Evolutionary conservation across 2,329 filamentous ascomycete genomes (phyloP), one percentile per base, ranked within the genome.

Genomic region (Arthrobotrys musiformis): DNA sequence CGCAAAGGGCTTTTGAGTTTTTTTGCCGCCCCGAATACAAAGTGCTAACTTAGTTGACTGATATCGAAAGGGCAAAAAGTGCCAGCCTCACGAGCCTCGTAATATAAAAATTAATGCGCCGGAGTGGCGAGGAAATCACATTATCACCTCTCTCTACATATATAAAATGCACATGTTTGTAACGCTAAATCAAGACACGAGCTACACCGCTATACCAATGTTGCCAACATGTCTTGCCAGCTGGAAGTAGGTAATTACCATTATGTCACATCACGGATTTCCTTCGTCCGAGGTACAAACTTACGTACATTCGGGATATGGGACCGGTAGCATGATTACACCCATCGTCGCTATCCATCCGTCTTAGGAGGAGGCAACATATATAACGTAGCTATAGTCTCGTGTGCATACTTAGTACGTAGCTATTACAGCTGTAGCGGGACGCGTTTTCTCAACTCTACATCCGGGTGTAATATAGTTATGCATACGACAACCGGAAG

Each of bases 61-160:
- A n/a, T 40, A 19, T 42, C 17, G 17, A 4, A 33, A 17, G 19
- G 35, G 8, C 7, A 19, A 26, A 19, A 24, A 37, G n/a, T n/a
- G n/a, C n/a, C n/a, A n/a, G 42, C 44, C 19, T 48, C 44, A n/a
- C n/a, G 44, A 26, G 30, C 30, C 54, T 58, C 30, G 54, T 40
- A 58, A 24, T 40, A 58, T 37, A 58, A 24, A 37, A 58, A n/a
- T n/a, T n/a, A n/a, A 58, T 40, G 33, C 54, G 24, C 54, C 33
- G 54, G 19, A 40, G 54, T 58, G 54, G 54, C 54, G 54, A 58
- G 54, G 30, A 58, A 37, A 33, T 58, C 54, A 58, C 54, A 58
- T 58, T 58, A 58, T 58, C 54, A 58, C 54, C 7, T 2, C 54
- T 37, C n/a, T n/a, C n/a, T n/a, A n/a, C n/a, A n/a, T n/a, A n/a